phyloP scores from a whole-genome alignment of 2,329 filamentous ascomycete genomes.

The Fusarium chlamydosporum region DNA sequence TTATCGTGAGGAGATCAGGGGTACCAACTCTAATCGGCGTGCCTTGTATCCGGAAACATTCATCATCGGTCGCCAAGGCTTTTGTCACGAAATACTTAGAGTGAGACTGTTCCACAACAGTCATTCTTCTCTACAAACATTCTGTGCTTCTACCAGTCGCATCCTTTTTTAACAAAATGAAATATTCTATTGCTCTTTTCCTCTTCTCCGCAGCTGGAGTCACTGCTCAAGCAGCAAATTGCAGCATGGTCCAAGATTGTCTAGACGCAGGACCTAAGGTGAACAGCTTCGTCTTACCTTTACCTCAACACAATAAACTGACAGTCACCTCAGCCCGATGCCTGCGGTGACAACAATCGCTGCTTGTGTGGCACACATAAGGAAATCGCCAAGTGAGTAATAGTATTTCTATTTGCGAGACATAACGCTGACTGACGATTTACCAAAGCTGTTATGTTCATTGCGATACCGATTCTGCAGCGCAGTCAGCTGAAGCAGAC shows the following conservation, averaged over 20 bases:
- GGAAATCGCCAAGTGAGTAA: slow-evolving; percentile 17
- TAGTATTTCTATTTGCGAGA: no score
- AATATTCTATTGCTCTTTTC: slow-evolving; percentile 5
- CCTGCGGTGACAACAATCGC: slow-evolving; percentile 11
- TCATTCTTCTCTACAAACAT: no score
- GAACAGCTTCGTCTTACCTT: accelerated
- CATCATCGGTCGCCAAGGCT: no score
- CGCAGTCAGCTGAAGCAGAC: background rate
- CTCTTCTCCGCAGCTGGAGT: slow-evolving; percentile 4
- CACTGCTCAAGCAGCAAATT: slow-evolving; percentile 19
- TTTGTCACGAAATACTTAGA: no score
- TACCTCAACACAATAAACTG: background rate
- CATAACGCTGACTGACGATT: background rate
- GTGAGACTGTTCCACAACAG: no score
- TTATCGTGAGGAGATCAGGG: slow-evolving; percentile 4
- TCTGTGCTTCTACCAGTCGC: no score
- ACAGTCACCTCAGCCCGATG: background rate
- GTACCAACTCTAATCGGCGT: background rate
- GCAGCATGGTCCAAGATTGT: slow-evolving; percentile 14
- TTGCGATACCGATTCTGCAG: slow-evolving; percentile 12
- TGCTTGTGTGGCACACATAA: slow-evolving; percentile 34
- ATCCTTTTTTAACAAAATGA: background rate
- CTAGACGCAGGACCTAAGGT: slow-evolving; percentile 27
- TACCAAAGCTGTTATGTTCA: slow-evolving; percentile 15
- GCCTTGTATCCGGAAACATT: background rate